Evolutionary conservation across 257 asterid genomes (phyloP).

Genomic region (Fraxinus pennsylvanica): DNA sequence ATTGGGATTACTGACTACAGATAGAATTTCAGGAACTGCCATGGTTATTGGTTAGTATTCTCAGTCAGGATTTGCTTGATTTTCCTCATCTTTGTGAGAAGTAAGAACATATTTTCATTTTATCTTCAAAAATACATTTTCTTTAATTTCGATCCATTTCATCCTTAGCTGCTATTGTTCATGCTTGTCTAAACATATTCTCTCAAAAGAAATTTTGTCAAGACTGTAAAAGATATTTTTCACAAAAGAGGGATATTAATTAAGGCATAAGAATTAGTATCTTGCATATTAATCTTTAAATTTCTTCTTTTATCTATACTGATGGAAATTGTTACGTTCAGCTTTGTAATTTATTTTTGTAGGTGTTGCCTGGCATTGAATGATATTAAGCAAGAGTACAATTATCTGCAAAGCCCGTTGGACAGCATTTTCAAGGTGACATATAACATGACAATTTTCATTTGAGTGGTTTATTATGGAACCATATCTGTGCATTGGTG

Average conservation of each 20-base stretch:
- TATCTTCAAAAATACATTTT: not conserved
- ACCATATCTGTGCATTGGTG: not conserved
- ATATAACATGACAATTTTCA: not conserved
- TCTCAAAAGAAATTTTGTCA: not conserved
- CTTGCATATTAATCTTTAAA: not conserved
- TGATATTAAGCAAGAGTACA: conserved; percentile 10
- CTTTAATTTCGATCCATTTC: not conserved
- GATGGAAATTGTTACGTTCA: not conserved
- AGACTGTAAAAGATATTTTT: not conserved
- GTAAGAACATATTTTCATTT: not conserved
- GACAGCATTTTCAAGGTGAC: conserved; percentile 15
- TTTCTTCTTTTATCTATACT: not conserved
- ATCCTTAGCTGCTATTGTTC: not conserved
- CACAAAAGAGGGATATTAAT: not conserved
- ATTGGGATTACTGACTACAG: not conserved
- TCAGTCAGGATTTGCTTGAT: not conserved
- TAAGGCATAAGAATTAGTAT: not conserved
- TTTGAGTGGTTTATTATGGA: not conserved
- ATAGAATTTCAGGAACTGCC: not conserved
- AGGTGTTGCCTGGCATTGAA: conserved; percentile 19
- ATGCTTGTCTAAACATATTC: not conserved
- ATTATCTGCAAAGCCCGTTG: not conserved
- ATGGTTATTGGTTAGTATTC: not conserved
- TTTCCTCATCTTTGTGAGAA: not conserved
- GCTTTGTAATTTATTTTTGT: not conserved